phyloP scores from a whole-genome alignment of 1,284 basidiomycete species.

The Papiliotrema flavescens region DNA sequence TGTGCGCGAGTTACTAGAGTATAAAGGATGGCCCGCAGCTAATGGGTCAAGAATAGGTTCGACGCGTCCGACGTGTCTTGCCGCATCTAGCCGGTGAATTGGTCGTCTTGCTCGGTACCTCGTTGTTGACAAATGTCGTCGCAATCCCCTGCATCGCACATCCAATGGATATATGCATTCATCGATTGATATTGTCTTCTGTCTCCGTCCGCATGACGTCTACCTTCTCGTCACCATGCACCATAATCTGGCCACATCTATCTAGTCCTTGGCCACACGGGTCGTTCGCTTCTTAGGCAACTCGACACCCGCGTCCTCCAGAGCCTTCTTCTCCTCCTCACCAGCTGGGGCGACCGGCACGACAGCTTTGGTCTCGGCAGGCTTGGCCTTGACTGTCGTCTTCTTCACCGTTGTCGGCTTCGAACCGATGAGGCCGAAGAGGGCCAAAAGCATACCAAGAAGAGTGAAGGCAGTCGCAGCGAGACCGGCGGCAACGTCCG shows the following conservation, averaged over 20 bases:
- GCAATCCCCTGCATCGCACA: no score
- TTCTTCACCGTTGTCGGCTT: constrained; percentile 45
- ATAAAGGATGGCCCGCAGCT: no score
- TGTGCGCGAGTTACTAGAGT: no score
- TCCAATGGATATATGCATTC: no score
- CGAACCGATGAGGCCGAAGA: constrained; percentile 70
- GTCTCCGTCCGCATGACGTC: neutral
- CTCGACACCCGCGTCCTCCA: constrained; percentile 21
- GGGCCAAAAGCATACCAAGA: constrained; percentile 73
- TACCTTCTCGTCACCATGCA: neutral
- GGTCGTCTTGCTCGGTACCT: no score
- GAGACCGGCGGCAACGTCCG: constrained; percentile 76
- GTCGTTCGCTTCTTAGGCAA: constrained; percentile 27
- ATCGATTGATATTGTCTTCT: no score
- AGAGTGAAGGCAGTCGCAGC: constrained; percentile 68
- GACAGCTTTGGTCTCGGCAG: constrained; percentile 23
- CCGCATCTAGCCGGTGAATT: no score
- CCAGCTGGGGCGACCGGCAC: constrained; percentile 21
- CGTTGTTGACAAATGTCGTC: no score
- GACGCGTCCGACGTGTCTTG: no score
- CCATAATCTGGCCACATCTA: neutral
- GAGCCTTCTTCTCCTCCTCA: constrained; percentile 26
- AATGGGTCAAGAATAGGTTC: no score
- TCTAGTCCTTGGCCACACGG: constrained; percentile 7
- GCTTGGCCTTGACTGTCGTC: constrained; percentile 33